Base-by-base conservation (phyloP, 495 filamentous ascomycete species). In the Aspergillus kassunensis region DNA sequence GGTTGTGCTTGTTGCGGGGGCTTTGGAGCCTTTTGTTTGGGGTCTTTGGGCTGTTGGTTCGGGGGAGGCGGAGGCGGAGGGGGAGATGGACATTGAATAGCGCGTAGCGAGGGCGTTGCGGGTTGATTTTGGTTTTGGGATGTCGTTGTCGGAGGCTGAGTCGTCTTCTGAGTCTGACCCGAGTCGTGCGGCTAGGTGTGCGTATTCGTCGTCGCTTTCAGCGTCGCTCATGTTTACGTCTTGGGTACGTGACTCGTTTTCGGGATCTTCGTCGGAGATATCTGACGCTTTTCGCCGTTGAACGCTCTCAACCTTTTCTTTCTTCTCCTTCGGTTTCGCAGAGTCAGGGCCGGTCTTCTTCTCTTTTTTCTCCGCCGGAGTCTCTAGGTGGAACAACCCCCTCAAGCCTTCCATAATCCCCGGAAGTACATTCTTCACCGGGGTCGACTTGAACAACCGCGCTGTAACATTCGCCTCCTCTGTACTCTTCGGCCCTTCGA, bases 401-500 rank as follows among this genome's bases (percentile, higher is more conserved):
- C 82, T 81, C 34, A 96, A 76, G 27, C 74, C 82, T 24, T 69
- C 74, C 55, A 96, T 65, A 0, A 84, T 75, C 48, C 78, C 74
- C 23, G 74, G 75, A 49, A 91, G 70, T 8, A 80, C 81, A 53
- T 84, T 80, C 71, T 86, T 85, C 12, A 93, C 88, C 2, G 83
- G 79, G 20, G 78, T 84, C 19, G 84, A 84, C 57, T 89, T 92
- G 64, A 79, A 95, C 44, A 98, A 67, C 53, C 87, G 79, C 53
- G 88, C 91, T 31, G 79, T 81, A 10, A 97, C 90, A 73, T 96
- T 96, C 25, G 78, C 72, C 39, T 71, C 73, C 5, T 73, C 79
- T 1, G 82, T 67, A 44, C 80, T 79, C 45, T 73, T 64, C 3
- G 74, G 67, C 12, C 66, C 70, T 29, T 74, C 63, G 11, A 57